phyloP scores from a whole-genome alignment of 208 protist species.

The Trypanosoma theileri region DNA sequence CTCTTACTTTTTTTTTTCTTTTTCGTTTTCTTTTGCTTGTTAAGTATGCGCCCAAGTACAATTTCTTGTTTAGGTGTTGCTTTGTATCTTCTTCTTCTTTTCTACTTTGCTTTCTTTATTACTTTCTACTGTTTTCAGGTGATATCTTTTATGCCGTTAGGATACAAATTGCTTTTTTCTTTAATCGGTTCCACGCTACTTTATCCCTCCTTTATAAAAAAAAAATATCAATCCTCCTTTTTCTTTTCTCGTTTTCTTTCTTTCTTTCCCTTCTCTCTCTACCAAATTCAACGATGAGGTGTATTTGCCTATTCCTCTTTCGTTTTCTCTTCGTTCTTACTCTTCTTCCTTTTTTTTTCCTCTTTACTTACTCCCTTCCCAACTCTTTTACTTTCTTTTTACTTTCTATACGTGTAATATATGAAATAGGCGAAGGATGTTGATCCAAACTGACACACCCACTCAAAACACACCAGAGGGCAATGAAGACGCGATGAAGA shows the following conservation, averaged over 20 bases:
- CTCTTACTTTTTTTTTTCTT: not conserved
- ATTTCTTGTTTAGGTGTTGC: not conserved
- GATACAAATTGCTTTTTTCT: too few species aligned
- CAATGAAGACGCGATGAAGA: too few species aligned
- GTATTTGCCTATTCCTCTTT: not conserved
- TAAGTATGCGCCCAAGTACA: too few species aligned
- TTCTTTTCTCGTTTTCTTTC: not conserved
- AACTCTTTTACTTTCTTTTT: not conserved
- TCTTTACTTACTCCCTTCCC: not conserved
- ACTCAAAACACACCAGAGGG: too few species aligned
- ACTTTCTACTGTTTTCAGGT: not conserved
- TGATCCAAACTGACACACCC: not conserved
- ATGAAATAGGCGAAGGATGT: too few species aligned
- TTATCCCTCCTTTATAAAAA: not conserved
- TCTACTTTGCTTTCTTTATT: not conserved
- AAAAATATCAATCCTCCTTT: not conserved
- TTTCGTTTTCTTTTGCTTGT: not conserved
- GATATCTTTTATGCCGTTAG: not conserved
- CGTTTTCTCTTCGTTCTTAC: not conserved
- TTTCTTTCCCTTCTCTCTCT: not conserved
- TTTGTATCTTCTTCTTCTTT: not conserved
- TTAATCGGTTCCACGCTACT: too few species aligned
- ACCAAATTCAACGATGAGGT: not conserved
- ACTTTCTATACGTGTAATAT: not conserved
- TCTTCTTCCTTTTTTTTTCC: conserved; percentile 1